Evolutionary conservation across 176 grass and related monocot species (phyloP).

Genomic region (Elymus sibiricus): DNA sequence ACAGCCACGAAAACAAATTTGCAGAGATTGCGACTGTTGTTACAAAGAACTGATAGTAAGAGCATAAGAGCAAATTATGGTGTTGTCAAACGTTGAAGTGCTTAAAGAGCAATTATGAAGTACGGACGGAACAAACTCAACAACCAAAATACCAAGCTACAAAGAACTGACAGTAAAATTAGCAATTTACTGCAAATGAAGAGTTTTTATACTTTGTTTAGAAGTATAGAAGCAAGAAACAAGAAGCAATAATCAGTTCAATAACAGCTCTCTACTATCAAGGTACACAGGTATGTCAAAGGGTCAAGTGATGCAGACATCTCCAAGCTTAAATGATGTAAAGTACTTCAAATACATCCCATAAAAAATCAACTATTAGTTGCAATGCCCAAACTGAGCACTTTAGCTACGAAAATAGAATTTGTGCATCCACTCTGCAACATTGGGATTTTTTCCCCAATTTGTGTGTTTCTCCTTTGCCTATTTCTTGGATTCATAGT

Average conservation of each 20-base stretch:
- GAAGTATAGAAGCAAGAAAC: not conserved
- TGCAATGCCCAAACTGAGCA: slow-evolving; percentile 9
- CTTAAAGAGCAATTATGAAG: not conserved
- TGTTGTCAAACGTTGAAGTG: not conserved
- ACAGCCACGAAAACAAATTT: not conserved
- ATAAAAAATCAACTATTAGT: not conserved
- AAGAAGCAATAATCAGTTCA: not conserved
- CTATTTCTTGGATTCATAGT: not conserved
- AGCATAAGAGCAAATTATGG: not conserved
- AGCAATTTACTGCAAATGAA: slow-evolving; percentile 6
- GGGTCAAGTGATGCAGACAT: not conserved
- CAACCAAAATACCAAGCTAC: slow-evolving; percentile 4
- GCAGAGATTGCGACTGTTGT: not conserved
- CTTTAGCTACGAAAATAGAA: not conserved
- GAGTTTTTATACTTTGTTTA: not conserved
- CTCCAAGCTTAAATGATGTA: not conserved
- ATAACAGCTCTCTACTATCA: not conserved
- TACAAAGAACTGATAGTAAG: not conserved
- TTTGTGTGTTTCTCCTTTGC: not conserved
- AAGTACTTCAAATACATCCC: not conserved
- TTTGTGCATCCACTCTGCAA: not conserved
- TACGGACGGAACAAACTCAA: not conserved
- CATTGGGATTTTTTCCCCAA: not conserved
- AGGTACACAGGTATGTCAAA: not conserved
- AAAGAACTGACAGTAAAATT: not conserved